Percentiles rank a stretch among this genome's conserved stretches.
Evolutionary conservation across 2,329 filamentous ascomycete genomes (phyloP).

Genomic region (Colletotrichum aenigma): DNA sequence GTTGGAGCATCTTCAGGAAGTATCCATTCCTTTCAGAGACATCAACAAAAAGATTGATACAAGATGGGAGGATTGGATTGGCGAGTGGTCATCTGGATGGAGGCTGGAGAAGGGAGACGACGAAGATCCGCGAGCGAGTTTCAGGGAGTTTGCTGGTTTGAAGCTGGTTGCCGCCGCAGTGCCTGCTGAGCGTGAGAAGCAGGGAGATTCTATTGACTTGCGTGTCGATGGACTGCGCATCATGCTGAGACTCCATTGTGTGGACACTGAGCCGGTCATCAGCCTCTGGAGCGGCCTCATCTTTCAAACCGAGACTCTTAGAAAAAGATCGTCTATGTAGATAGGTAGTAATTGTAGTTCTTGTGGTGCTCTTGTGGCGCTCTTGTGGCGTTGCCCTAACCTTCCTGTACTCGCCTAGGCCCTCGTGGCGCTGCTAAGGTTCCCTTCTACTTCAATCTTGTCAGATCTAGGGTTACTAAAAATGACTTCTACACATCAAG

Average conservation of each 20-base stretch:
- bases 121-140: background rate
- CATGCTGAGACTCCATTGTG: background rate
- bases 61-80: background rate
- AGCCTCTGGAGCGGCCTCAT: conserved; percentile 1
- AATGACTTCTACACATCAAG: background rate
- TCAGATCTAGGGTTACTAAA: background rate
- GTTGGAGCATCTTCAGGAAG: background rate
- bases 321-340: background rate
- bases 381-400: background rate
- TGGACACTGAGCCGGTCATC: background rate
- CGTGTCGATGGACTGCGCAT: background rate
- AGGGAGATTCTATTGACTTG: background rate
- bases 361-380: too few relatives aligned
- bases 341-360: background rate
- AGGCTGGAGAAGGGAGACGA: background rate
- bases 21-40: background rate
- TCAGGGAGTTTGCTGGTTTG: background rate
- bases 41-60: background rate
- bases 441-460: background rate
- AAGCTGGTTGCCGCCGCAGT: background rate
- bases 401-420: background rate
- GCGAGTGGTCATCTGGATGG: background rate
- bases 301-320: background rate
- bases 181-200: background rate
- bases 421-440: too few relatives aligned